Evolutionary conservation across 192 early-diverging fungal species (phyloP), one percentile per base, ranked within the genome.

Genomic region (Chytriomyces hyalinus): DNA sequence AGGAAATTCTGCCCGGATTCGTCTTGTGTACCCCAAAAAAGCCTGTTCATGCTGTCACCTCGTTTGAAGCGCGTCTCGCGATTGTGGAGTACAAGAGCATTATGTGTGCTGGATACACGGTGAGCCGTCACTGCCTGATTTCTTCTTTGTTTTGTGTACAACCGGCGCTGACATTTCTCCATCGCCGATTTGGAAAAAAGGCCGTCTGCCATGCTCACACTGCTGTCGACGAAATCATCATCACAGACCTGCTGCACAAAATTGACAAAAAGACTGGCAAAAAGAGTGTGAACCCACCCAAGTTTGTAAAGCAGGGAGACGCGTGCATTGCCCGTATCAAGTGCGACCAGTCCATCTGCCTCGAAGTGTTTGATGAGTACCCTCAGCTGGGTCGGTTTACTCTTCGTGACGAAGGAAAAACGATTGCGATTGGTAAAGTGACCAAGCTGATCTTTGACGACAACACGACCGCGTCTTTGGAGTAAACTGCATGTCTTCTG

Each of bases 361-460:
- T 97, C 9, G 98, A 99, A 80, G 86, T 90, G 36, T 98, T 92
- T 84, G 85, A 86, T 17, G 92, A 95, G 26, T 92, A 93, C 69
- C 92, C 93, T 53, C 95, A 97, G 78, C 83, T 99, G 9, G 98
- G 98, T 50, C 91, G 98, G 62, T 98, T 99, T 84, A 99, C 97
- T n/a, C 87, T 99, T 36, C 93, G 98, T 77, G 96, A 98, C 79
- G 96, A 99, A 88, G 95, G 88, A 20, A 91, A 91, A 80, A 96
- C 94, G n/a, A 90, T 96, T 80, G 98, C 97, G 46, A 93, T 99
- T 69, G 98, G 98, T 73, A 96, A 96, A 83, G 86, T 99, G 61
- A 91, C 92, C 63, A 96, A 94, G 88, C 83, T 98, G 17, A 75
- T 92, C 61, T 57, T 77, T 44, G 76, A 75, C 65, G 84, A 84